Conservation (phyloP, 768 basidiomycete genomes). For the Termitomyces sp. region DNA sequence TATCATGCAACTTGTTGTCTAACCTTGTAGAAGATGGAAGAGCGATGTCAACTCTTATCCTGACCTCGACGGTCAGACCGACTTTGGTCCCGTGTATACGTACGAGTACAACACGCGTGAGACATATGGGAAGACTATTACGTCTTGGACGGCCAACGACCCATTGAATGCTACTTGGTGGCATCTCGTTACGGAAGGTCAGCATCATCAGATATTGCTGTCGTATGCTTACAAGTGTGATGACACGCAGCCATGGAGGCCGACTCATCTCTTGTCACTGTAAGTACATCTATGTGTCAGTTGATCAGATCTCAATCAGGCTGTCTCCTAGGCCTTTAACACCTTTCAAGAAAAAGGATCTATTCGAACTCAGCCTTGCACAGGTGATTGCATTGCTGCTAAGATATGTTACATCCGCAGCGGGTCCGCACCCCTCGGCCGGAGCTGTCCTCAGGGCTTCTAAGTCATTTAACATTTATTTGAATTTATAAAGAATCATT, state of each 20-base stretch:
- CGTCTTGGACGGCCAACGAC: slow-evolving; percentile 54
- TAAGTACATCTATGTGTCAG: slow-evolving; percentile 22
- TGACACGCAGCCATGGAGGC: slow-evolving; percentile 46
- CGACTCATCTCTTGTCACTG: slow-evolving; percentile 52
- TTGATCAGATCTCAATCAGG: not conserved
- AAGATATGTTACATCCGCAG: slow-evolving; percentile 77
- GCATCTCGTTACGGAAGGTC: slow-evolving; percentile 73
- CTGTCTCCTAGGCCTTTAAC: slow-evolving; percentile 49
- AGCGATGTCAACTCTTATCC: slow-evolving; percentile 55
- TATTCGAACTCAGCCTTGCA: slow-evolving; percentile 46
- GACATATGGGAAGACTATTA: slow-evolving; percentile 53
- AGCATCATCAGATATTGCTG: not conserved
- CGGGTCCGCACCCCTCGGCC: slow-evolving; percentile 58
- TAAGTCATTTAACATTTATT: too few species aligned
- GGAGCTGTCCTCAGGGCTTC: slow-evolving; percentile 56
- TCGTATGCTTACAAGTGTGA: not conserved
- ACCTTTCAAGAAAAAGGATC: slow-evolving; percentile 70
- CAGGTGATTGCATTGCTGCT: slow-evolving; percentile 51
- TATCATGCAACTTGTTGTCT: not conserved
- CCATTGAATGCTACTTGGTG: slow-evolving; percentile 82
- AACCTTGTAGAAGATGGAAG: slow-evolving; percentile 44
- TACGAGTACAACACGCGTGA: slow-evolving; percentile 70
- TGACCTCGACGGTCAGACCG: slow-evolving; percentile 50
- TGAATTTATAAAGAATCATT: too few species aligned
- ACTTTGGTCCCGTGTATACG: slow-evolving; percentile 53